Percentiles rank a stretch among this genome's conserved stretches.
Evolutionary conservation across 2,329 filamentous ascomycete species (phyloP).

Genomic region (Ceratocystis colombiana): DNA sequence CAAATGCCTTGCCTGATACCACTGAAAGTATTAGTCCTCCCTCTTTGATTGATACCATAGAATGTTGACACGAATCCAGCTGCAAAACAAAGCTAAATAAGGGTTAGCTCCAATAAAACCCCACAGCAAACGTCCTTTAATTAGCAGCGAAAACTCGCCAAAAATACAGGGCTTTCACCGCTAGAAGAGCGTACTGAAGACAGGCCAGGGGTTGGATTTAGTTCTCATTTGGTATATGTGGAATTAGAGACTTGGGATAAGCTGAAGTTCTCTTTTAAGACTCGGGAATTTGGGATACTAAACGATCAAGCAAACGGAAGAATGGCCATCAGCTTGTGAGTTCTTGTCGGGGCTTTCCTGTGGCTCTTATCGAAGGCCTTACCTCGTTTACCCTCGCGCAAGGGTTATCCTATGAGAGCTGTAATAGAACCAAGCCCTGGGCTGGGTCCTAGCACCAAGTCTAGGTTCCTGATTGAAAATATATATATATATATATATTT

Average conservation of each 20-base stretch:
- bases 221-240: not conserved
- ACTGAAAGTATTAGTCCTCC: too few relatives aligned
- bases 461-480: not conserved
- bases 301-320: too few relatives aligned
- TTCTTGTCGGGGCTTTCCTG: too few relatives aligned
- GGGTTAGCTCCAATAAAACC: not conserved
- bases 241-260: not conserved
- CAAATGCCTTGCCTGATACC: too few relatives aligned
- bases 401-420: too few relatives aligned
- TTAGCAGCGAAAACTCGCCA: conserved; percentile 2
- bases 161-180: conserved; percentile 11
- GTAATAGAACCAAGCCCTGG: not conserved
- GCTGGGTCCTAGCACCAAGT: not conserved
- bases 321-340: too few relatives aligned
- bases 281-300: too few relatives aligned
- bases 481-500: too few relatives aligned
- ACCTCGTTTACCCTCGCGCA: too few relatives aligned
- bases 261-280: not conserved
- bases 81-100: not conserved
- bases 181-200: not conserved
- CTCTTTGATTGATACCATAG: too few relatives aligned
- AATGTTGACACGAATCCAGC: too few relatives aligned
- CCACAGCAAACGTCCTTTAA: conserved; percentile 14
- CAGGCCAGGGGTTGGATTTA: not conserved
- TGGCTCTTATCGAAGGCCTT: too few relatives aligned